Evolutionary conservation across 1,284 basidiomycete species (phyloP).

Genomic region (Ganoderma sinense): DNA sequence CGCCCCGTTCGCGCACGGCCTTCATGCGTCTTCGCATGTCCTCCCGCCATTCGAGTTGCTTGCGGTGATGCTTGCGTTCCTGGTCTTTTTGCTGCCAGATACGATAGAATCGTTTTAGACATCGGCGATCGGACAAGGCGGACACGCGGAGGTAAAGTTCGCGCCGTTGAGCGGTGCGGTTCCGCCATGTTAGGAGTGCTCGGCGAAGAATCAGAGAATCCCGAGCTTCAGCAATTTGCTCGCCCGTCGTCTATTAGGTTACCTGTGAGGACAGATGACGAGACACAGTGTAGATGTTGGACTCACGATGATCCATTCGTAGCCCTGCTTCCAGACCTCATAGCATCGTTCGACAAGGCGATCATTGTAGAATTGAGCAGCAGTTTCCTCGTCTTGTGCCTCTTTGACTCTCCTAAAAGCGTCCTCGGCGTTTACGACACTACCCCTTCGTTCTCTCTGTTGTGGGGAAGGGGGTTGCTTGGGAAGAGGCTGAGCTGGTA

Average conservation of each 20-base stretch:
- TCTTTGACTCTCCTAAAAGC: constrained; percentile 80
- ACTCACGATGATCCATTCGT: constrained; percentile 75
- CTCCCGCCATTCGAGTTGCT: constrained; percentile 64
- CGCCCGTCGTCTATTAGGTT: constrained; percentile 60
- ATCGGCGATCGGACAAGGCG: constrained; percentile 49
- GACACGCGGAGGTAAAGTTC: constrained; percentile 51
- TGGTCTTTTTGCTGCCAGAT: constrained; percentile 60
- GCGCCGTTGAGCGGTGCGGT: constrained; percentile 43
- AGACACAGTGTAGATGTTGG: neutral
- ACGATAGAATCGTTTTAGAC: constrained; percentile 48
- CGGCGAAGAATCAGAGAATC: constrained; percentile 65
- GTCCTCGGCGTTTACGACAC: constrained; percentile 68
- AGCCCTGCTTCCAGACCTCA: constrained; percentile 74
- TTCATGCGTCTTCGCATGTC: constrained; percentile 77
- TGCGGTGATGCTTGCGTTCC: constrained; percentile 58
- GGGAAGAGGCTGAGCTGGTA: constrained; percentile 34
- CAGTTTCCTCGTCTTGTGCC: constrained; percentile 71
- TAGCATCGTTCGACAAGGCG: constrained; percentile 71
- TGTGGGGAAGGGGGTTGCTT: constrained; percentile 37
- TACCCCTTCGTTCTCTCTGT: constrained; percentile 50
- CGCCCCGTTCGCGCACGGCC: constrained; percentile 58
- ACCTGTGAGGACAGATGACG: constrained; percentile 12
- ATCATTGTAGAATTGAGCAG: constrained; percentile 71
- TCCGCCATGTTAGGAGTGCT: constrained; percentile 65
- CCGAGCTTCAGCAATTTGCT: constrained; percentile 64